A percentile compares a stretch with the other conserved stretches of the same genome.
phyloP scores from a whole-genome alignment of 768 basidiomycete genomes.

The Agaricus blazei region DNA sequence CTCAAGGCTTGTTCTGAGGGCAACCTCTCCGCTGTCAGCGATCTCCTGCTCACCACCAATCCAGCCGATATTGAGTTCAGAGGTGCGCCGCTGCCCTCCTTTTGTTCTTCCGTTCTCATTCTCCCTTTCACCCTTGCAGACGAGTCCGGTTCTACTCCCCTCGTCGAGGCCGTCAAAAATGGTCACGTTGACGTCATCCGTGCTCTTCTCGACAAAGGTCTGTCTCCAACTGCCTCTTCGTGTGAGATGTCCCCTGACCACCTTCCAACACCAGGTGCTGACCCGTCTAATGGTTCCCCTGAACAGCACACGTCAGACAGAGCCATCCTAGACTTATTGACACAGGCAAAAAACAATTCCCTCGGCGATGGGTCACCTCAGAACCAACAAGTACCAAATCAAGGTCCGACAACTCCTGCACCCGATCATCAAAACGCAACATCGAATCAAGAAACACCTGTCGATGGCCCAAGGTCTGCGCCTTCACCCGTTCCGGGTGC shows the following conservation, averaged over 20 bases:
- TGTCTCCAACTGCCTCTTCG: conserved; percentile 9
- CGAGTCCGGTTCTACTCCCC: conserved; percentile 73
- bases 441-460: conserved; percentile 8
- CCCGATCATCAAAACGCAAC: conserved; percentile 5
- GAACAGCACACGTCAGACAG: conserved; percentile 69
- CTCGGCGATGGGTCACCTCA: conserved; percentile 21
- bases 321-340: conserved; percentile 62
- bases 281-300: conserved; percentile 61
- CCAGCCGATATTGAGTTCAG: conserved; percentile 75
- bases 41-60: conserved; percentile 51
- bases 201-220: conserved; percentile 71
- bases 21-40: conserved; percentile 54
- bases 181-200: conserved; percentile 73
- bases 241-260: conserved; percentile 11
- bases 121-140: conserved; percentile 37
- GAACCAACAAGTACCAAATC: conserved; percentile 8
- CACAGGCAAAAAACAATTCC: conserved; percentile 41
- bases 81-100: conserved; percentile 42
- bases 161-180: conserved; percentile 80
- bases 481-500: conserved; percentile 5
- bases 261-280: conserved; percentile 52
- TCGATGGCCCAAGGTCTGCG: neutral
- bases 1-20: conserved; percentile 78
- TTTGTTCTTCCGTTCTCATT: conserved; percentile 11
- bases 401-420: conserved; percentile 1